These are phyloP conservation scores for Alternaria sp. DNA, from an alignment of 2,329 filamentous ascomycete genomes.

Conservation along the genomic window DNA sequence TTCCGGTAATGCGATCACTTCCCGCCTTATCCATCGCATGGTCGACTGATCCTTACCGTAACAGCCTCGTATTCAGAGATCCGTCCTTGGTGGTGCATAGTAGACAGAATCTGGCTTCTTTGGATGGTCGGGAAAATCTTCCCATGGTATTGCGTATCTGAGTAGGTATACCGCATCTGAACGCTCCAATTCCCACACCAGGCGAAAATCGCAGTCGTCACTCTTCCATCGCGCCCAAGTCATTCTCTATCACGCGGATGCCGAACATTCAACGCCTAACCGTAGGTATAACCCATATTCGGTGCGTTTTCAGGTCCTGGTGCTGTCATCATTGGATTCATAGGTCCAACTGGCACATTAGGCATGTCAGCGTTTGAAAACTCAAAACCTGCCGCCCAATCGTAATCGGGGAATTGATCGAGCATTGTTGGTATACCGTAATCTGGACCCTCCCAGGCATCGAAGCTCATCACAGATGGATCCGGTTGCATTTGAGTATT, in stretches of 20 bases:
- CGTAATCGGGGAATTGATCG: slow-evolving; percentile 51
- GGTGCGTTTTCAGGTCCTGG: slow-evolving; percentile 23
- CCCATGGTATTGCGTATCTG: background rate
- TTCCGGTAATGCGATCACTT: background rate
- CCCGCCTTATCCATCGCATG: background rate
- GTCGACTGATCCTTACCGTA: background rate
- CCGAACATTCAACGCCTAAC: slow-evolving; percentile 19
- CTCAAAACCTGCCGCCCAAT: slow-evolving; percentile 50
- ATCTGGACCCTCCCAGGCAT: slow-evolving; percentile 41
- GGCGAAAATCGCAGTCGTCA: background rate
- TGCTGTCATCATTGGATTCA: slow-evolving; percentile 33
- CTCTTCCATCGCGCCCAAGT: background rate
- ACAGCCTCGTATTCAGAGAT: background rate
- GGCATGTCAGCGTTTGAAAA: slow-evolving; percentile 44
- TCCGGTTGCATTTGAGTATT: slow-evolving; percentile 33
- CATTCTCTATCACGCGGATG: background rate
- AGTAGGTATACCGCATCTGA: slow-evolving; percentile 9
- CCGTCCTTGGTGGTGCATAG: background rate
- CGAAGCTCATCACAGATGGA: slow-evolving; percentile 37
- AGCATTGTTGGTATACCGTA: slow-evolving; percentile 43
- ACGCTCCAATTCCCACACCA: slow-evolving; percentile 4
- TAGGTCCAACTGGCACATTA: slow-evolving; percentile 31
- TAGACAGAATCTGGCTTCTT: background rate
- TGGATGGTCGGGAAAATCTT: background rate
- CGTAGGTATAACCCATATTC: slow-evolving; percentile 41